phyloP scores from a whole-genome alignment of 306 rosid genomes.

The Prunus salicina region DNA sequence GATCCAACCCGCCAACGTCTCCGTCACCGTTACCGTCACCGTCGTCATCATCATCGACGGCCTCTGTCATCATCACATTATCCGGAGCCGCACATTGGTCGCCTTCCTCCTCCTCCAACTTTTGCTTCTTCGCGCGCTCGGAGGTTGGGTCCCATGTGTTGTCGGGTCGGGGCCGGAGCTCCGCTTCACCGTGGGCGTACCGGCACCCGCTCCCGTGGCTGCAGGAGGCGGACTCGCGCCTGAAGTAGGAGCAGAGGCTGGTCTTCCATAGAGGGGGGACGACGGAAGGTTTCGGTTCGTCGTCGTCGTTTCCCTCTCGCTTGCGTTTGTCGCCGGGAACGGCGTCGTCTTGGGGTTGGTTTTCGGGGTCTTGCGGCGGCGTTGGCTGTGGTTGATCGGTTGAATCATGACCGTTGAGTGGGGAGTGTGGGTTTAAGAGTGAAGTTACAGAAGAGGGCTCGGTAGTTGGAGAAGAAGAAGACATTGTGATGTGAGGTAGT shows the following conservation, averaged over 20 bases:
- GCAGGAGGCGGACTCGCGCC: conserved; percentile 59
- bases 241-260: conserved; percentile 83
- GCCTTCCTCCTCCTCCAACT: conserved; percentile 21
- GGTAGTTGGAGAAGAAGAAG: conserved; percentile 45
- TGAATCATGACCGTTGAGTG: conserved; percentile 39
- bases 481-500: conserved; percentile 35
- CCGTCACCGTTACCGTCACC: conserved; percentile 27
- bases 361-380: conserved; percentile 1
- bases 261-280: conserved; percentile 74
- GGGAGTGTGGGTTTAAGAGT: conserved; percentile 33
- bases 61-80: conserved; percentile 78
- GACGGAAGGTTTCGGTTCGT: conserved; percentile 18
- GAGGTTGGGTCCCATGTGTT: conserved; percentile 96
- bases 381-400: neutral
- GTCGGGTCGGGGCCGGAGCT: conserved; percentile 85
- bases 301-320: conserved; percentile 41
- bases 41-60: conserved; percentile 40
- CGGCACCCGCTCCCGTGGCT: conserved; percentile 71
- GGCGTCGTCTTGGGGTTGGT: conserved; percentile 27
- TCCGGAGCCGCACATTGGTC: conserved; percentile 20
- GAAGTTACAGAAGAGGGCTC: conserved; percentile 26
- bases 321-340: conserved; percentile 58
- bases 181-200: conserved; percentile 82
- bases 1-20: conserved; percentile 27
- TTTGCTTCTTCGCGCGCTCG: conserved; percentile 73